A percentile compares a stretch with the other conserved stretches of the same genome.
phyloP scores from a whole-genome alignment of 257 asterid species.

The Solanum piurae region DNA sequence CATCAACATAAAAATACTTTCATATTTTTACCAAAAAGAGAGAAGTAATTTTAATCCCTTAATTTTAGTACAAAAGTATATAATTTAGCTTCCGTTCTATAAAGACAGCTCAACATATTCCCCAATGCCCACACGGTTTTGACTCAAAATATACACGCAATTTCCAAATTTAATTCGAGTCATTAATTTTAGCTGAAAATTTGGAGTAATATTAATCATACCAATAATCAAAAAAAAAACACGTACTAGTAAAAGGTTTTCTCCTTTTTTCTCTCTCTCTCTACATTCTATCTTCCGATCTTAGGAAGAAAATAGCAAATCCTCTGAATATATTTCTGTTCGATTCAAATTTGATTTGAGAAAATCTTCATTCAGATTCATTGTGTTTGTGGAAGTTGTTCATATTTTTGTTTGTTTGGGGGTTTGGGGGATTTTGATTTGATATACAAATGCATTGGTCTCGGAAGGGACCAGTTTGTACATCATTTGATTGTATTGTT shows the following conservation, averaged over 20 bases:
- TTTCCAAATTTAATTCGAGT: background rate
- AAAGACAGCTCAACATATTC: background rate
- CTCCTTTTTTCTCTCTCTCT: conserved; percentile 5
- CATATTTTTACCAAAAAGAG: background rate
- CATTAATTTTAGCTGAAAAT: background rate
- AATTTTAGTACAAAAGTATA: background rate
- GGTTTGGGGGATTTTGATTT: conserved; percentile 5
- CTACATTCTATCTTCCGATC: conserved; percentile 27
- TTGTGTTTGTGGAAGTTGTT: background rate
- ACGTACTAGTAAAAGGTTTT: background rate
- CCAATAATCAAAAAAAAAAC: background rate
- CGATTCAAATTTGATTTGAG: background rate
- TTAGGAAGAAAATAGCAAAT: conserved; percentile 11
- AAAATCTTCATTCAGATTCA: background rate
- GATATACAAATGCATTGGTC: conserved; percentile 15
- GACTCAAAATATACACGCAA: background rate
- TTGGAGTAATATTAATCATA: background rate
- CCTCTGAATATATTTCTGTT: background rate
- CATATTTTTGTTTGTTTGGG: background rate
- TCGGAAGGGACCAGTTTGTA: conserved; percentile 4
- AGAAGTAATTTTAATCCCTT: background rate
- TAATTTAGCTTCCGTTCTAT: background rate
- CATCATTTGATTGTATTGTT: conserved; percentile 2
- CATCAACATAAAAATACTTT: background rate
- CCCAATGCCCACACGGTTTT: background rate